Conservation (phyloP, 2,329 filamentous ascomycete species). For the Nannizzia gypsea region DNA sequence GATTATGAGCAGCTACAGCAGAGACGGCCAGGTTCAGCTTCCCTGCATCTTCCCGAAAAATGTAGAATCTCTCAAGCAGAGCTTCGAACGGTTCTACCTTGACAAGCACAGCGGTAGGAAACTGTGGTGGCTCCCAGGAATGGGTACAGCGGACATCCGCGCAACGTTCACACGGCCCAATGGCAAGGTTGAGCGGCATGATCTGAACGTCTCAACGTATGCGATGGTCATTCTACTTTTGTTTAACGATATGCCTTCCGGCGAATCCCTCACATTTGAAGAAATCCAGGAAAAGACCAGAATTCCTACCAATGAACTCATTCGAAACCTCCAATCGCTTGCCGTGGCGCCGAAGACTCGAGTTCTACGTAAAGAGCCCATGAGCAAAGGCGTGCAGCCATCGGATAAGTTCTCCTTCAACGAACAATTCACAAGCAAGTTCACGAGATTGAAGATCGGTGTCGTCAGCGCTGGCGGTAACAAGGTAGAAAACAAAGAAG, state of each 20-base stretch:
- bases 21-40: slow-evolving; percentile 33
- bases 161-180: slow-evolving; percentile 62
- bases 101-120: slow-evolving; percentile 77
- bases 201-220: slow-evolving; percentile 84
- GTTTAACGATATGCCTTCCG: slow-evolving; percentile 63
- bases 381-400: slow-evolving; percentile 62
- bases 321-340: slow-evolving; percentile 67
- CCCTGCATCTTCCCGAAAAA: slow-evolving; percentile 62
- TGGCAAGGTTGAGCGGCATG: slow-evolving; percentile 66
- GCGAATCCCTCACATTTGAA: slow-evolving; percentile 47
- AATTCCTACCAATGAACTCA: slow-evolving; percentile 62
- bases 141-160: slow-evolving; percentile 77
- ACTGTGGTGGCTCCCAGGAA: slow-evolving; percentile 66
- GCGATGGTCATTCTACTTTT: slow-evolving; percentile 81
- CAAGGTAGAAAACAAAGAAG: slow-evolving; percentile 64
- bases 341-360: slow-evolving; percentile 73
- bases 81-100: slow-evolving; percentile 81
- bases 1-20: slow-evolving; percentile 54
- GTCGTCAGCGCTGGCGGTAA: slow-evolving; percentile 64
- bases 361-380: slow-evolving; percentile 68
- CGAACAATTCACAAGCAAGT: slow-evolving; percentile 64
- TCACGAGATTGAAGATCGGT: slow-evolving; percentile 78
- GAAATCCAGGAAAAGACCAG: slow-evolving; percentile 75
- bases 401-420: slow-evolving; percentile 78
- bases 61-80: slow-evolving; percentile 63